These are phyloP conservation scores for Alternaria gaisen DNA, from an alignment of 2,329 filamentous ascomycete genomes.

Conservation along the genomic window DNA sequence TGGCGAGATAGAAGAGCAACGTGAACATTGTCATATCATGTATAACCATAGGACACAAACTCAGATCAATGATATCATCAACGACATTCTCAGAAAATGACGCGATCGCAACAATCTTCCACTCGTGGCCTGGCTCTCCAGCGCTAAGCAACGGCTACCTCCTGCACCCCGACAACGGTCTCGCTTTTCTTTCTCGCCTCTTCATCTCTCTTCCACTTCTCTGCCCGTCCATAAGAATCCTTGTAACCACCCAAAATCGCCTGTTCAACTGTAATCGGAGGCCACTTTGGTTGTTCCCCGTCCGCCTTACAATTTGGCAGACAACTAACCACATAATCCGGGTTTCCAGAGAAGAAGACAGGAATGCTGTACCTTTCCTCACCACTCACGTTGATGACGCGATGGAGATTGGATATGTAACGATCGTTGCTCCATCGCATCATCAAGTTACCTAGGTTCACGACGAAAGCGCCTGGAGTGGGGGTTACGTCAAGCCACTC, in stretches of 20 bases:
- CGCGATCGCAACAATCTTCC: too few species aligned
- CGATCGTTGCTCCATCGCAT: constrained; percentile 55
- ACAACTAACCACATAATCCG: constrained; percentile 55
- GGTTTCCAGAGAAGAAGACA: constrained; percentile 57
- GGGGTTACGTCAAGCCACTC: constrained; percentile 83
- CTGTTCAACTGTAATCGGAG: constrained; percentile 55
- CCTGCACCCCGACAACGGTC: constrained; percentile 11
- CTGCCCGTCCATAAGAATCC: constrained; percentile 55
- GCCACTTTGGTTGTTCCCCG: constrained; percentile 51
- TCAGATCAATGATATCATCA: too few species aligned
- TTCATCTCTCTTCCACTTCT: constrained; percentile 52
- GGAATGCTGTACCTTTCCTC: constrained; percentile 54
- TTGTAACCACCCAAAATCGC: constrained; percentile 54
- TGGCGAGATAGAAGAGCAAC: too few species aligned
- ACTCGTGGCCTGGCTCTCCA: too few species aligned
- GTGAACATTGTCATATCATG: too few species aligned
- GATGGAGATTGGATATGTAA: constrained; percentile 55
- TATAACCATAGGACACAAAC: too few species aligned
- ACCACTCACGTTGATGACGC: constrained; percentile 54
- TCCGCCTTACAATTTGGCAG: constrained; percentile 53
- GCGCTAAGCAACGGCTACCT: constrained; percentile 28
- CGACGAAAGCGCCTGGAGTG: constrained; percentile 78
- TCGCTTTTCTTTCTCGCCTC: constrained; percentile 27
- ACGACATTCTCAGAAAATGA: too few species aligned
- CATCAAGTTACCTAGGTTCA: constrained; percentile 74